Percentiles rank a stretch among this genome's conserved stretches.
These are phyloP conservation scores for Pichia phayaonensis DNA, from an alignment of 805 yeast genomes.

Conservation along the genomic window DNA sequence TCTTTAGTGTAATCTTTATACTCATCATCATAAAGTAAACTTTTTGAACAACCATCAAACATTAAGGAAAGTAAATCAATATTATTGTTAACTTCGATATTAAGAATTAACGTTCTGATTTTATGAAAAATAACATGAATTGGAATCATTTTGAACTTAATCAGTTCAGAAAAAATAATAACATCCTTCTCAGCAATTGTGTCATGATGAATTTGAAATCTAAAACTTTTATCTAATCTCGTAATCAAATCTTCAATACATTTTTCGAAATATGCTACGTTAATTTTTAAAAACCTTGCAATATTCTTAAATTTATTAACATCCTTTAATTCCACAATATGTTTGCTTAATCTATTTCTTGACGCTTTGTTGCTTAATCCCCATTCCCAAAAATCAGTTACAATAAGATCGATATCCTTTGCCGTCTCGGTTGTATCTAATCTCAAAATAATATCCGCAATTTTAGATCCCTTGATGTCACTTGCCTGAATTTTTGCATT, in stretches of 20 bases:
- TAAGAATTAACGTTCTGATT: slow-evolving; percentile 50
- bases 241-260: slow-evolving; percentile 45
- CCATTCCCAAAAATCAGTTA: slow-evolving; percentile 39
- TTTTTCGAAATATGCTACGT: slow-evolving; percentile 40
- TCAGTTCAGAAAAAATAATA: slow-evolving; percentile 62
- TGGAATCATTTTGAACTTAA: slow-evolving; percentile 70
- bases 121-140: slow-evolving; percentile 66
- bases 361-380: slow-evolving; percentile 67
- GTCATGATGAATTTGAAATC: slow-evolving; percentile 50
- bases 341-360: slow-evolving; percentile 47
- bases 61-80: slow-evolving; percentile 63
- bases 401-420: slow-evolving; percentile 43
- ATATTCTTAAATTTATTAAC: slow-evolving; percentile 41
- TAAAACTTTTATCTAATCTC: slow-evolving; percentile 50
- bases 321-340: slow-evolving; percentile 43
- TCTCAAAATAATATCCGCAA: slow-evolving; percentile 10
- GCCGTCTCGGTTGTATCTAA: slow-evolving; percentile 35
- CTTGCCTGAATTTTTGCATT: slow-evolving; percentile 3
- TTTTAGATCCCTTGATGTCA: slow-evolving; percentile 12
- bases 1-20: slow-evolving; percentile 52
- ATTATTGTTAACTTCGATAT: slow-evolving; percentile 45
- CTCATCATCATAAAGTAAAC: slow-evolving; percentile 49
- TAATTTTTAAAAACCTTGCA: slow-evolving; percentile 63
- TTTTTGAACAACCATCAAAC: slow-evolving; percentile 67
- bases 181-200: slow-evolving; percentile 49